A percentile compares a stretch with the other conserved stretches of the same genome.
phyloP scores from a whole-genome alignment of 78 protist genomes.

The Tieghemostelium lacteum region DNA sequence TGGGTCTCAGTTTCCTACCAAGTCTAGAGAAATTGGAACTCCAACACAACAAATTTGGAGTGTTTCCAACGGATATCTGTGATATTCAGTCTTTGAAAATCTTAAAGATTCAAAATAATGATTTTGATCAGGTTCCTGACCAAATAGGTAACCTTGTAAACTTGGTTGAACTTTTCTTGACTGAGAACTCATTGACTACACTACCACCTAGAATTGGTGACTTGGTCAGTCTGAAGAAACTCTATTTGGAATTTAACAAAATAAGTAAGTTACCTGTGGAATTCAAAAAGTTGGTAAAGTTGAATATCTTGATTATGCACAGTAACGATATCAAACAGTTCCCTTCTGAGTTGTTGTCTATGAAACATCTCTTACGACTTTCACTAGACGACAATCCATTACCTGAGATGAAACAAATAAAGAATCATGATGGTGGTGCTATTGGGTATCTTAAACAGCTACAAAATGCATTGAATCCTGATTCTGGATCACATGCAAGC shows the following conservation, averaged over 20 bases:
- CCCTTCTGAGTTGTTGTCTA: constrained; percentile 10
- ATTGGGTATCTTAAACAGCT: not conserved
- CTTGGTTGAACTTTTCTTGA: constrained; percentile 19
- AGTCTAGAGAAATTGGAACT: constrained; percentile 11
- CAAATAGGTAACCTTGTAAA: not conserved
- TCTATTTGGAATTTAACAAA: constrained; percentile 56
- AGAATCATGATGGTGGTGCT: not conserved
- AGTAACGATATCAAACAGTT: constrained; percentile 16
- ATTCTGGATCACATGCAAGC: not conserved
- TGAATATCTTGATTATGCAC: constrained; percentile 45
- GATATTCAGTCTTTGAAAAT: not conserved
- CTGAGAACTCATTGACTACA: constrained; percentile 36
- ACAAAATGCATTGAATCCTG: not conserved
- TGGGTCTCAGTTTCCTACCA: constrained; percentile 26
- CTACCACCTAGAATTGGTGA: constrained; percentile 48
- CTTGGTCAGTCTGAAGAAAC: not conserved
- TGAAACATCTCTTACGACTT: constrained; percentile 6
- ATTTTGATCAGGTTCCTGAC: constrained; percentile 18
- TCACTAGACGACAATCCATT: constrained; percentile 25
- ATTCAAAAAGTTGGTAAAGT: constrained; percentile 1
- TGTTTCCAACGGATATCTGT: constrained; percentile 39
- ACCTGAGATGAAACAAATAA: constrained; percentile 16
- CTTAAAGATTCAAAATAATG: constrained; percentile 47
- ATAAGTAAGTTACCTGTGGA: constrained; percentile 4
- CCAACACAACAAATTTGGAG: constrained; percentile 63